phyloP scores from a whole-genome alignment of 768 basidiomycete species.

The Daedalea quercina region DNA sequence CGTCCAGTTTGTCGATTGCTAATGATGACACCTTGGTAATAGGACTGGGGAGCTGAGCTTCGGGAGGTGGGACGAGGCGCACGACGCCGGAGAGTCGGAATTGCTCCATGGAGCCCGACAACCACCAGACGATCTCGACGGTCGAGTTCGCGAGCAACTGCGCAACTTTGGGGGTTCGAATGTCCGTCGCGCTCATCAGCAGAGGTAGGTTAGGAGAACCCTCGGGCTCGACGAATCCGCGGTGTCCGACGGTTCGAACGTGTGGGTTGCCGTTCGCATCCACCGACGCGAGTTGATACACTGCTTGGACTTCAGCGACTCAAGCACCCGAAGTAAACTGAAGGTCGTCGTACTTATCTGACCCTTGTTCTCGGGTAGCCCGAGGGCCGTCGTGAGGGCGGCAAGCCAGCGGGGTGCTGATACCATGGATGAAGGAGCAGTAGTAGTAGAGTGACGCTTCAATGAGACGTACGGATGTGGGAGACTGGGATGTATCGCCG shows the following conservation, averaged over 20 bases:
- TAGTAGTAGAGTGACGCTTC: not conserved
- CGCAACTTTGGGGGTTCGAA: constrained; percentile 60
- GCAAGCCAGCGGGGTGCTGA: constrained; percentile 21
- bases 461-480: not conserved
- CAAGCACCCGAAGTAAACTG: not conserved
- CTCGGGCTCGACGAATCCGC: constrained; percentile 44
- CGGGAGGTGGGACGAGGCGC: constrained; percentile 46
- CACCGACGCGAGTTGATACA: constrained; percentile 54
- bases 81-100: constrained; percentile 61
- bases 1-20: constrained; percentile 14
- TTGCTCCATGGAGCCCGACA: constrained; percentile 58
- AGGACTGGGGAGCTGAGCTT: constrained; percentile 28
- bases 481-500: not conserved
- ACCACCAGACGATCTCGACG: constrained; percentile 74
- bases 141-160: constrained; percentile 44
- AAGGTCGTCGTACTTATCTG: constrained; percentile 13
- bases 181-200: constrained; percentile 62
- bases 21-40: constrained; percentile 8
- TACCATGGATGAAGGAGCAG: not conserved
- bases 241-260: constrained; percentile 62
- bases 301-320: constrained; percentile 26
- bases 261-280: constrained; percentile 41
- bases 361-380: constrained; percentile 17
- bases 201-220: constrained; percentile 45
- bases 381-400: constrained; percentile 19